These are phyloP conservation scores for Plasmodium ovale DNA, from an alignment of 169 alveolate genomes.

Conservation along the genomic window DNA sequence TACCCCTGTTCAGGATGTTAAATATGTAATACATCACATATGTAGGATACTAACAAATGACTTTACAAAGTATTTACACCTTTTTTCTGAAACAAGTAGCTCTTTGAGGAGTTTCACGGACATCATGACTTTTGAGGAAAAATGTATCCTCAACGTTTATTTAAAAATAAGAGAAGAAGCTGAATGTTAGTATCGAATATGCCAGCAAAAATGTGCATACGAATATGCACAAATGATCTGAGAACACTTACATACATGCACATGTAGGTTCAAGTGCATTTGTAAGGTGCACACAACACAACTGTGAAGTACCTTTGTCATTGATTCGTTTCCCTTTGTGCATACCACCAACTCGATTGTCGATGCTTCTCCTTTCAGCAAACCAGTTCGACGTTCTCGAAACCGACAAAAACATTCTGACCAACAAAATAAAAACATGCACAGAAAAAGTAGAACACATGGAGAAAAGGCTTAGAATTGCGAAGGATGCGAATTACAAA, in stretches of 20 bases:
- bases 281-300: not conserved
- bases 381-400: conserved; percentile 17
- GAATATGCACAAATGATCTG: not conserved
- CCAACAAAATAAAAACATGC: not conserved
- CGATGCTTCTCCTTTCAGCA: not conserved
- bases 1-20: conserved; percentile 8
- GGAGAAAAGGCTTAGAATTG: conserved; percentile 5
- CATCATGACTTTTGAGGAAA: conserved; percentile 44
- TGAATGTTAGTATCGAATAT: not conserved
- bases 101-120: not conserved
- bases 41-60: conserved; percentile 18
- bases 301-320: not conserved
- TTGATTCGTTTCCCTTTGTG: not conserved
- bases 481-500: not conserved
- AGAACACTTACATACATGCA: no score
- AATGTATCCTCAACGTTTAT: conserved; percentile 19
- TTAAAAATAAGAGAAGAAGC: conserved; percentile 3
- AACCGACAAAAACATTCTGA: conserved; percentile 9
- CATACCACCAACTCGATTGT: no score
- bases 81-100: conserved; percentile 5
- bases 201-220: not conserved
- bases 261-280: not conserved
- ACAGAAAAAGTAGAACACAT: conserved; percentile 22
- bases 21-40: conserved; percentile 21
- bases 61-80: conserved; percentile 29